Evolutionary conservation across 306 rosid species (phyloP), one percentile per base, ranked within the genome.

Genomic region (Casuarina glauca): DNA sequence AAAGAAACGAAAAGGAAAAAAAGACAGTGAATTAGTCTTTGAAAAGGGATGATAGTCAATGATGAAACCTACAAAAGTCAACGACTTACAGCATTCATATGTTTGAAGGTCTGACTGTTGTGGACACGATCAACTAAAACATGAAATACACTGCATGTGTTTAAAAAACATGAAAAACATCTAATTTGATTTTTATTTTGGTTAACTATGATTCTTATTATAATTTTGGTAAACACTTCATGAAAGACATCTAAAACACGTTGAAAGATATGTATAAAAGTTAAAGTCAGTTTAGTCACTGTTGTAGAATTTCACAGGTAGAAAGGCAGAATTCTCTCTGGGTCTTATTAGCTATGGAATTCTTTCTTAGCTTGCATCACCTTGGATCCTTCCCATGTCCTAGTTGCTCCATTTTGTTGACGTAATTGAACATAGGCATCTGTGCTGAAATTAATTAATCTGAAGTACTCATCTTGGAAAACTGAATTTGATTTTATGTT

Each of bases 161-260:
- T 26, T 26, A 26, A 26, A 26, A 26, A 26, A 26, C 32, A 26
- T 26, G 32, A 26, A 26, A 26, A 26, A 26, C 32, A 26, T 26
- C 32, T 26, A 26, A 26, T 26, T 26, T 48, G 51, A 13, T 2
- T 9, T 9, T 48, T 48, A 2, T 48, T 48, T 48, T 48, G 51
- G 51, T 54, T 26, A 36, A 1, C 46, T 38, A 38, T 36, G 16
- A 20, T 16, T 63, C 41, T 63, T 38, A 39, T 63, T 63, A 12
- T 13, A 63, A 36, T 63, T 63, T 36, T 38, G 36, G 20, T 63
- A 63, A 9, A 1, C 1, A n/a, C 19, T 38, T n/a, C 19, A 16
- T 63, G 15, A 63, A 63, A 63, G 69, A 63, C 69, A 36, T 9
- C 69, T 44, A 62, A 62, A 62, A 62, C 45, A 62, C 3, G 9